These are phyloP conservation scores for Populus deltoides DNA, from an alignment of 345 rosid species.

Conservation along the genomic window DNA sequence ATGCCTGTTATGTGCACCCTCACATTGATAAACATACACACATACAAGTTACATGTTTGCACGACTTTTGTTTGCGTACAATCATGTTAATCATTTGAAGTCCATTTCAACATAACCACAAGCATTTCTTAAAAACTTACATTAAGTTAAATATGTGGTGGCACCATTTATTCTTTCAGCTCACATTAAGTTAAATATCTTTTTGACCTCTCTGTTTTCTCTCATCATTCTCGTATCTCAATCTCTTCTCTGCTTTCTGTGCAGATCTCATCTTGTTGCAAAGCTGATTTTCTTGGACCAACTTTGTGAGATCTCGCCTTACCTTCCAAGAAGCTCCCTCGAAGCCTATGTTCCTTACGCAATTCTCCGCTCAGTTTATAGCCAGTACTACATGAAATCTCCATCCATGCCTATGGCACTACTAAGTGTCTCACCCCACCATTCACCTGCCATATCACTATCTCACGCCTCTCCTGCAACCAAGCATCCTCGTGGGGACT, in stretches of 20 bases:
- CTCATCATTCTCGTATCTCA: neutral
- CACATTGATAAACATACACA: neutral
- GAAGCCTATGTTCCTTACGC: constrained; percentile 82
- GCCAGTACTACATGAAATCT: constrained; percentile 78
- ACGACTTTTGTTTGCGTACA: neutral
- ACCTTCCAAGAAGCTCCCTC: constrained; percentile 86
- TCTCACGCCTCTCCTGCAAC: constrained; percentile 67
- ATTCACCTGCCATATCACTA: constrained; percentile 68
- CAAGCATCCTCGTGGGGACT: constrained; percentile 62
- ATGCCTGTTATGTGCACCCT: neutral
- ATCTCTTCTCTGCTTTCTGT: neutral
- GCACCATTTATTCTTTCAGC: neutral
- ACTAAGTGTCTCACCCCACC: constrained; percentile 57
- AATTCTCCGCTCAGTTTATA: constrained; percentile 81
- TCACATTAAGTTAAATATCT: neutral
- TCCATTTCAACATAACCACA: neutral
- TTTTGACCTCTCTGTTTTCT: neutral
- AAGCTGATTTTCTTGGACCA: constrained; percentile 95
- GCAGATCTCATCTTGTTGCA: constrained; percentile 90
- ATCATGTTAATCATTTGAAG: neutral
- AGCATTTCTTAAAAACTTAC: neutral
- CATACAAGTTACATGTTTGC: neutral
- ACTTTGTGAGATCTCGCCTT: constrained; percentile 85
- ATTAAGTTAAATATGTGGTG: neutral
- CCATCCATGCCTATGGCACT: constrained; percentile 57